A percentile compares a stretch with the other conserved stretches of the same genome.
Conservation (phyloP, 345 rosid genomes). For the Durio zibethinus region DNA sequence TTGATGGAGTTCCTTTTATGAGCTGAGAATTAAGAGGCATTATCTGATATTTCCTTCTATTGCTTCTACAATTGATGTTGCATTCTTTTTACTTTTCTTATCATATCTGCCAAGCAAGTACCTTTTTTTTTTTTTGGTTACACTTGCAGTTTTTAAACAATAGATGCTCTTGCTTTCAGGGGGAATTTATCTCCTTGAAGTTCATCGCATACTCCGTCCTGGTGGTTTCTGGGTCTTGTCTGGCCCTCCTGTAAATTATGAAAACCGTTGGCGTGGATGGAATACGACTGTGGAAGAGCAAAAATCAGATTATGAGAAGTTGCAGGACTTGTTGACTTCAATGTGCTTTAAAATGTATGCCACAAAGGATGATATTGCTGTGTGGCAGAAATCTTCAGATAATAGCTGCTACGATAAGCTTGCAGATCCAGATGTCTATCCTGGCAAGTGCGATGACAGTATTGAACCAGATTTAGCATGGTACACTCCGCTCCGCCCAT, state of each 20-base stretch:
- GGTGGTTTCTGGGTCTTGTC: slow-evolving; percentile 99
- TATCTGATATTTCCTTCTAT: background rate
- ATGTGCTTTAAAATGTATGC: slow-evolving; percentile 90
- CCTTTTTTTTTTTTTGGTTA: background rate
- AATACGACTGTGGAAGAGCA: slow-evolving; percentile 92
- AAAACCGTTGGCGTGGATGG: slow-evolving; percentile 94
- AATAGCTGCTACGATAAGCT: slow-evolving; percentile 63
- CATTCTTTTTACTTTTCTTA: background rate
- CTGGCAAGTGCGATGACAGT: slow-evolving; percentile 92
- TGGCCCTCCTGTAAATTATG: slow-evolving; percentile 96
- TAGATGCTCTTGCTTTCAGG: slow-evolving; percentile 45
- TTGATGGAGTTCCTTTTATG: background rate
- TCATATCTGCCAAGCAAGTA: background rate
- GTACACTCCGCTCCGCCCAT: slow-evolving; percentile 91
- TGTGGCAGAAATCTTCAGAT: slow-evolving; percentile 86
- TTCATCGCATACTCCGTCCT: slow-evolving; percentile 91
- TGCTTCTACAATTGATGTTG: too few species aligned
- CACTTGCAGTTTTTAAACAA: slow-evolving; percentile 9
- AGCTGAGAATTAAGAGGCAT: background rate
- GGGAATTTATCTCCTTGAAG: slow-evolving; percentile 86
- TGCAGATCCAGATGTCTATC: slow-evolving; percentile 65
- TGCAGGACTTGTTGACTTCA: slow-evolving; percentile 68
- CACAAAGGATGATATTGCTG: slow-evolving; percentile 90
- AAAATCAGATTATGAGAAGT: slow-evolving; percentile 78
- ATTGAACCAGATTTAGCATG: slow-evolving; percentile 97